phyloP scores from a whole-genome alignment of 2,329 filamentous ascomycete species.

The Mycogone perniciosa region DNA sequence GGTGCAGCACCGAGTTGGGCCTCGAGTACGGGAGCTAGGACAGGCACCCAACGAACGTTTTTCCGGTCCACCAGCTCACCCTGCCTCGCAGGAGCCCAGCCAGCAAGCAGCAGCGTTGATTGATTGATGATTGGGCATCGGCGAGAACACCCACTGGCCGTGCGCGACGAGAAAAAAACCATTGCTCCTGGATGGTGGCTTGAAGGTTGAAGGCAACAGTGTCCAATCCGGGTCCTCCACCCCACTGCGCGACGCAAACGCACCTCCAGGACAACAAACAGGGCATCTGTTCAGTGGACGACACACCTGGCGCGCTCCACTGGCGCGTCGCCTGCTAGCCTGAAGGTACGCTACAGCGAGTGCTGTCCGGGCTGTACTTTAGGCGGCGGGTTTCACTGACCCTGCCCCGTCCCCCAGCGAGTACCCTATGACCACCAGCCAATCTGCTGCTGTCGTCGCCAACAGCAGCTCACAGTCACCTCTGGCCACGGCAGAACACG shows the following conservation, averaged over 20 bases:
- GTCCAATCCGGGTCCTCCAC: neutral
- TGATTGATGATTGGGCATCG: neutral
- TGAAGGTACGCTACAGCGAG: neutral
- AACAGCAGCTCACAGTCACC: slow-evolving; percentile 7
- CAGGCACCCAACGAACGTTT: slow-evolving; percentile 9
- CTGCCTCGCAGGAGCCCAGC: neutral
- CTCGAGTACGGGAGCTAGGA: neutral
- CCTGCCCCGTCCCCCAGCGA: slow-evolving; percentile 2
- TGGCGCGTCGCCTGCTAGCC: slow-evolving; percentile 8
- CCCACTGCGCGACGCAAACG: slow-evolving; percentile 2
- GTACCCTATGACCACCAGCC: slow-evolving; percentile 14
- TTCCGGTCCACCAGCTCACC: slow-evolving; percentile 5
- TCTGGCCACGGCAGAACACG: slow-evolving; percentile 8
- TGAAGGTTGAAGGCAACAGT: too few relatives aligned
- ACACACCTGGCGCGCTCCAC: slow-evolving; percentile 7
- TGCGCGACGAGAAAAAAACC: too few relatives aligned
- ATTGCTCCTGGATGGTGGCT: too few relatives aligned
- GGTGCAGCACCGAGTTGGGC: slow-evolving; percentile 4
- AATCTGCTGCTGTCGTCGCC: slow-evolving; percentile 12
- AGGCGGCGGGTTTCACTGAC: slow-evolving; percentile 7
- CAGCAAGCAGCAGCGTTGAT: slow-evolving; percentile 1
- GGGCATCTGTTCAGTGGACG: slow-evolving; percentile 7
- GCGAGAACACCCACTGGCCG: too few relatives aligned
- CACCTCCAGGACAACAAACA: neutral
- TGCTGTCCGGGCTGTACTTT: neutral